phyloP scores from a whole-genome alignment of 495 filamentous ascomycete genomes.

The Coniosporium apollinis region DNA sequence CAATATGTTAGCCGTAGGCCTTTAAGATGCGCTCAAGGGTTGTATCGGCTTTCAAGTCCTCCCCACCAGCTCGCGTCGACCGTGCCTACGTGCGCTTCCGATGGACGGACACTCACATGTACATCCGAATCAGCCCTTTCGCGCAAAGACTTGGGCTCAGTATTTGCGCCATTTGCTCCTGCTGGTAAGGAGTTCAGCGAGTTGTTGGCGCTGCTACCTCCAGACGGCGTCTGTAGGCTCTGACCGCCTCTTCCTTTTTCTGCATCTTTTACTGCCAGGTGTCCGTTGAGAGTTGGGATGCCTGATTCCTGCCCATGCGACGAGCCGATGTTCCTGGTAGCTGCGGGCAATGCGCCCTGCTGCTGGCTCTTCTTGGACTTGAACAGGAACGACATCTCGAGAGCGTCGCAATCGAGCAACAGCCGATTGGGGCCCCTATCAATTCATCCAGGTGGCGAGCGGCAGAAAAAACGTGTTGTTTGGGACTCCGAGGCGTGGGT shows the following conservation, averaged over 20 bases:
- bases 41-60: conserved; percentile 1
- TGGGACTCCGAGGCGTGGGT: background rate
- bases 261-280: conserved; percentile 5
- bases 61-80: no score
- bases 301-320: conserved; percentile 18
- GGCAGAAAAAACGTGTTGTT: background rate
- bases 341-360: conserved; percentile 34
- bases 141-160: conserved; percentile 32
- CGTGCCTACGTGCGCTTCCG: no score
- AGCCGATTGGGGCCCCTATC: background rate
- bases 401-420: conserved; percentile 5
- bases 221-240: conserved; percentile 36
- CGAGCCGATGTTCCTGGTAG: conserved; percentile 31
- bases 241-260: conserved; percentile 23
- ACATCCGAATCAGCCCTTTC: conserved; percentile 24
- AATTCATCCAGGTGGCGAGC: background rate
- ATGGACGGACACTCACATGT: conserved; percentile 17
- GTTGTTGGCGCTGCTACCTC: conserved; percentile 47
- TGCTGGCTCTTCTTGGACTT: conserved; percentile 49
- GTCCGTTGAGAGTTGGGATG: conserved; percentile 21
- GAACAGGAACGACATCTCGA: conserved; percentile 56
- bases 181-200: conserved; percentile 37
- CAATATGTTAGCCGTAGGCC: conserved; percentile 16
- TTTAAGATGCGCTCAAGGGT: background rate
- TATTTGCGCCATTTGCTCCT: conserved; percentile 25